Conservation (phyloP, 495 filamentous ascomycete genomes). For the Aspergillus egyptiacus region DNA sequence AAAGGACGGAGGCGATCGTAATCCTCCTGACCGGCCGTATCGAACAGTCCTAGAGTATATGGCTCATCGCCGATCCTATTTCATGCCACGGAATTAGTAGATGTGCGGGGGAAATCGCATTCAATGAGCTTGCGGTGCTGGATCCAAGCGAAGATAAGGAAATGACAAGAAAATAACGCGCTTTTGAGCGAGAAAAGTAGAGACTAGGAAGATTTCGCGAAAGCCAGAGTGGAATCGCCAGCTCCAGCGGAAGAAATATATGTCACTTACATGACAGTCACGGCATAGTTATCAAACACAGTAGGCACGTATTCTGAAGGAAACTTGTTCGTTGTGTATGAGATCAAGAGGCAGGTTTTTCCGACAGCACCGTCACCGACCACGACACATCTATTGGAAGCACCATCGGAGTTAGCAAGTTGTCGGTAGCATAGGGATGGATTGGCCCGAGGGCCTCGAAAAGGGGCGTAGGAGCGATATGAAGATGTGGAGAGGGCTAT, state of each 20-base stretch:
- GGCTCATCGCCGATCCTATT: slow-evolving; percentile 97
- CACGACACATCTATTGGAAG: slow-evolving; percentile 74
- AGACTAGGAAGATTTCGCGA: not conserved
- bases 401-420: slow-evolving; percentile 23
- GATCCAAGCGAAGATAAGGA: not conserved
- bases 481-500: slow-evolving; percentile 2
- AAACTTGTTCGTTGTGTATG: slow-evolving; percentile 99
- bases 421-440: slow-evolving; percentile 6
- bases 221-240: not conserved
- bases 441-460: slow-evolving; percentile 3
- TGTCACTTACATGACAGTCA: slow-evolving; percentile 90
- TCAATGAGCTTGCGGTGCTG: too few species aligned
- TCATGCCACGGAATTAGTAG: slow-evolving; percentile 1
- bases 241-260: not conserved
- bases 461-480: slow-evolving; percentile 9
- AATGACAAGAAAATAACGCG: not conserved
- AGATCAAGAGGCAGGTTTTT: slow-evolving; percentile 97
- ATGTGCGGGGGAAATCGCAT: not conserved
- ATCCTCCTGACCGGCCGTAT: slow-evolving; percentile 99
- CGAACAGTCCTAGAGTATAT: slow-evolving; percentile 94
- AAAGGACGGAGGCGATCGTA: slow-evolving; percentile 95
- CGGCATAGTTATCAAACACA: slow-evolving; percentile 99
- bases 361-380: slow-evolving; percentile 99
- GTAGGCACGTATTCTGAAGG: slow-evolving; percentile 99
- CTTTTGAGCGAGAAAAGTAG: not conserved